Base-by-base conservation (phyloP, 441 rosid genomes). In the Bocquillonia castaneifolia region DNA sequence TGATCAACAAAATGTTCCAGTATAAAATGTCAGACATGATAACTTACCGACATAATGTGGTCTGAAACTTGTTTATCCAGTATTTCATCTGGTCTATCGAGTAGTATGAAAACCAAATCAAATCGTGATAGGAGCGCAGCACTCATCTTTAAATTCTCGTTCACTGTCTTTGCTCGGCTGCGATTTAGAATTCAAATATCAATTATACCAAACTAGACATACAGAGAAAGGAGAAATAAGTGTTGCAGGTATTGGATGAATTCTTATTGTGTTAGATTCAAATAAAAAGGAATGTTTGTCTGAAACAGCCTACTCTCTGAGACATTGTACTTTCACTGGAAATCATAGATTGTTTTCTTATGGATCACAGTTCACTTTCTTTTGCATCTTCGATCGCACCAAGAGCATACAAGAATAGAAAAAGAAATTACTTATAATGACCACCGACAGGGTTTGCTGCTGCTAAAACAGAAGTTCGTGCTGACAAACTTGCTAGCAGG, bases 401-500 rank as follows among this genome's bases (percentile, higher is more conserved):
- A 32, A 51, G 61, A 31, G 23, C 44, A 12, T 48, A 37, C 39
- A 40, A 34, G 32, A 71, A 72, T 1, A 66, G 47, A 37, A 54
- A 22, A 76, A 81, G 78, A 71, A 58, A 65, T 80, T 92, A 92
- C 99, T 94, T 90, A 64, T 92, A 94, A 78, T 94, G 97, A 76
- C 99, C 98, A 78, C 97, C 98, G 73, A 87, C 97, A 71, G 99
- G 99, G 79, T 94, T 94, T 77, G 99, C 99, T 15, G 99, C 99
- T 72, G 99, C 99, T 78, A 94, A 83, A 79, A 94, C 85, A 44
- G 99, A 87, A 78, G 98, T 94, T 71, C 98, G 83, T 67, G 99
- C 99, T 63, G 99, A 90, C 75, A 92, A 84, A 83, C 96, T 94
- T 58, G 99, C 99, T 51, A 92, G 90, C 63, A 94, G 86, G 74